phyloP scores from a whole-genome alignment of 345 rosid species.

The Erysimum cheiranthoides region DNA sequence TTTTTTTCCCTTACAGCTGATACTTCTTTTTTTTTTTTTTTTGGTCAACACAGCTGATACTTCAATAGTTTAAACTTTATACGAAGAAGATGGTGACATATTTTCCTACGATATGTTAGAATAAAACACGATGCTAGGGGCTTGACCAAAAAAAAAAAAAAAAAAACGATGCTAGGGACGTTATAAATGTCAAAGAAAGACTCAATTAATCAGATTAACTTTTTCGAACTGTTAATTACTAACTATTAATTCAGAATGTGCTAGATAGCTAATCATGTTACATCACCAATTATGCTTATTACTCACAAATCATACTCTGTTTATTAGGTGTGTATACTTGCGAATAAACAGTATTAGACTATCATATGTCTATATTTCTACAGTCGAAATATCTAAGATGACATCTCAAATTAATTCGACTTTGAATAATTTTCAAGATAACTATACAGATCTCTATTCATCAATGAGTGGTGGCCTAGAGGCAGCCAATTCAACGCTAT shows the following conservation, averaged over 20 bases:
- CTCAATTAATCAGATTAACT: neutral
- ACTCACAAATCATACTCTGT: constrained; percentile 1
- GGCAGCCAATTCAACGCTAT: constrained; percentile 29
- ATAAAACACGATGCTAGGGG: neutral
- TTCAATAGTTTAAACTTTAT: neutral
- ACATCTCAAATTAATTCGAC: constrained; percentile 20
- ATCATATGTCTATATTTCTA: neutral
- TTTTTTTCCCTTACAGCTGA: neutral
- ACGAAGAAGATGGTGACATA: neutral
- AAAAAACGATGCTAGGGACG: too few relatives aligned
- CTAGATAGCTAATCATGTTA: neutral
- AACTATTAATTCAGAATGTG: neutral
- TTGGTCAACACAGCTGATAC: neutral
- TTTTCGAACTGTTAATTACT: neutral
- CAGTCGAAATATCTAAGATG: constrained; percentile 19
- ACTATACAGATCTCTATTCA: constrained; percentile 8
- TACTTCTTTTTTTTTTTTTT: too few relatives aligned
- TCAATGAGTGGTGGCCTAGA: constrained; percentile 21
- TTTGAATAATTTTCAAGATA: constrained; percentile 19
- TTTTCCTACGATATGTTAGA: neutral
- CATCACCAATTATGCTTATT: neutral
- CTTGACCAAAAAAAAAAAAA: too few relatives aligned
- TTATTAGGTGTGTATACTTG: neutral
- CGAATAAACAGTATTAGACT: neutral
- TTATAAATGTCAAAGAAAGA: neutral